A percentile compares a stretch with the other conserved stretches of the same genome.
phyloP scores from a whole-genome alignment of 83 land plant species.

The Isoetes engelmannii region DNA sequence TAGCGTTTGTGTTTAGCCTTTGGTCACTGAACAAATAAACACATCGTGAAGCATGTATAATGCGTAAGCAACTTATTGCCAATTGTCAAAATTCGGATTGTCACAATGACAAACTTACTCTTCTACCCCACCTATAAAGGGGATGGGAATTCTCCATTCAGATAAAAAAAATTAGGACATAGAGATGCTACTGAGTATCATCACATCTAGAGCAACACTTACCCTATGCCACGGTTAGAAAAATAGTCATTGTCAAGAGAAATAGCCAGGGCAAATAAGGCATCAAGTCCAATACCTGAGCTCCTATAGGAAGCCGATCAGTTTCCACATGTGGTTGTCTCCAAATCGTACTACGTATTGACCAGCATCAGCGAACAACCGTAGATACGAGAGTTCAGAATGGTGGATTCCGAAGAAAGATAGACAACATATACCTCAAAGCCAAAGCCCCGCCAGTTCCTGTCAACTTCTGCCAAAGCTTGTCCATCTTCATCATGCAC shows the following conservation, averaged over 20 bases:
- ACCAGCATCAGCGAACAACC: constrained; percentile 97
- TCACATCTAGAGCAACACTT: background rate
- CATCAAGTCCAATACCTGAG: background rate
- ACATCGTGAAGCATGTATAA: too few species aligned
- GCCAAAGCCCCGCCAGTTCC: constrained; percentile 93
- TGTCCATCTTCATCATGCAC: constrained; percentile 65
- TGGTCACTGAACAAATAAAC: too few species aligned
- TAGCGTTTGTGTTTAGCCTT: too few species aligned
- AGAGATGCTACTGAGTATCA: background rate
- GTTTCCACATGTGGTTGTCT: constrained; percentile 7
- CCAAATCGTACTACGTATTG: constrained; percentile 93
- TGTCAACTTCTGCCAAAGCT: constrained; percentile 80
- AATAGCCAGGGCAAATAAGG: constrained; percentile 72
- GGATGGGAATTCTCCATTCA: background rate
- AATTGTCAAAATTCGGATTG: too few species aligned
- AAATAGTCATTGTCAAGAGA: constrained; percentile 93
- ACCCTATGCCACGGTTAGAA: constrained; percentile 76
- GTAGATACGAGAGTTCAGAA: constrained; percentile 21
- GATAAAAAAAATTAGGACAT: background rate
- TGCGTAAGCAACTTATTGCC: too few species aligned
- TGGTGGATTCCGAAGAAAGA: background rate
- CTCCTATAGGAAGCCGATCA: constrained; percentile 4
- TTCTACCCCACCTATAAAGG: constrained; percentile 4
- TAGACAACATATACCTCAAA: constrained; percentile 59
- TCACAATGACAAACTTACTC: too few species aligned